phyloP scores from a whole-genome alignment of 2,329 filamentous ascomycete genomes.

The Colletotrichum cordylinicola region DNA sequence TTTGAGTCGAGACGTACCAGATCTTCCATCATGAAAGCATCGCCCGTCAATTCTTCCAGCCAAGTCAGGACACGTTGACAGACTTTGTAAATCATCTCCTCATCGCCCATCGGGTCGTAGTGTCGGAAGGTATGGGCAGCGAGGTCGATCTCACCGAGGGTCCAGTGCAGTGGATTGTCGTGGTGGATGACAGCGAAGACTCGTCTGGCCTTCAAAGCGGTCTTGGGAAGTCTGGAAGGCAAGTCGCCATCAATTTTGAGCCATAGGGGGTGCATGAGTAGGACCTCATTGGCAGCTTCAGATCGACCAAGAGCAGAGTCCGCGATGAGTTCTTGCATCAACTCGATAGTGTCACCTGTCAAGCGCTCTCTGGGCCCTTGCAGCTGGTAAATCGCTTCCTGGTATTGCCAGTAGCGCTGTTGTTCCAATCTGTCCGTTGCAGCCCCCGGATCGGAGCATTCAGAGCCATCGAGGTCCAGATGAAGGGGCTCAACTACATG shows the following conservation, averaged over 20 bases:
- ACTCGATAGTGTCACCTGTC: background rate
- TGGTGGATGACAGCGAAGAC: background rate
- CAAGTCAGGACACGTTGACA: background rate
- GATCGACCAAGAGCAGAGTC: background rate
- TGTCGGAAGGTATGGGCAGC: background rate
- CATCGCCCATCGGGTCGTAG: background rate
- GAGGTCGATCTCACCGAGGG: background rate
- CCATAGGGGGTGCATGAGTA: constrained; percentile 37
- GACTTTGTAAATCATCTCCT: background rate
- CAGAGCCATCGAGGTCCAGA: background rate
- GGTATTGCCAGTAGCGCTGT: background rate
- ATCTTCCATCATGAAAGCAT: background rate
- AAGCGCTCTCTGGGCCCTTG: background rate
- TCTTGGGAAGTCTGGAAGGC: constrained; percentile 36
- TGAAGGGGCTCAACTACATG: background rate
- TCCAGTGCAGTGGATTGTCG: background rate
- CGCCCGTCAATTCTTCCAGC: background rate
- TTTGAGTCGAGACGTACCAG: background rate
- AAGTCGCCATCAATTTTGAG: constrained; percentile 56
- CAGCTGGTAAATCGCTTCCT: background rate
- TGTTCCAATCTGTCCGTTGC: background rate
- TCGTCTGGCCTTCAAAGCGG: constrained; percentile 44
- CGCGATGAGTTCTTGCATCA: background rate
- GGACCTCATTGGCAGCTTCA: background rate
- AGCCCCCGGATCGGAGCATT: background rate